Conservation (phyloP, 441 rosid genomes). For the Populus hybrid region DNA sequence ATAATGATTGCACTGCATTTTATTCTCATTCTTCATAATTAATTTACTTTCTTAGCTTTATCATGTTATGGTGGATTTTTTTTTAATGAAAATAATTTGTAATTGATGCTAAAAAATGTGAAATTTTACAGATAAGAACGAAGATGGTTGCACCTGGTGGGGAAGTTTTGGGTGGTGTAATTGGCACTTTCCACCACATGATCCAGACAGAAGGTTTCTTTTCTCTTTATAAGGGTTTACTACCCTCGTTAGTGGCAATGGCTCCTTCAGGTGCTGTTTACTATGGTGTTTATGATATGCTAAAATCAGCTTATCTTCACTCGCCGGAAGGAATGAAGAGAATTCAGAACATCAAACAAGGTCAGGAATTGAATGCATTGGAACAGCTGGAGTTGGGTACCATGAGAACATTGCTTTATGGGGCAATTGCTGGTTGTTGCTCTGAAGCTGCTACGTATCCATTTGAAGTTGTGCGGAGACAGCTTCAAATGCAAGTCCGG, state of each 20-base stretch:
- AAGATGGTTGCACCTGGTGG: conserved; percentile 93
- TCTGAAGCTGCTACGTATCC: conserved; percentile 94
- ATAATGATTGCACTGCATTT: not conserved
- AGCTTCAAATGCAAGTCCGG: conserved; percentile 77
- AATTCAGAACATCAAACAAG: conserved; percentile 59
- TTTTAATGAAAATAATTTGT: not conserved
- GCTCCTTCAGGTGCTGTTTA: conserved; percentile 95
- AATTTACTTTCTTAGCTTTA: not conserved
- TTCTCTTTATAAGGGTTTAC: conserved; percentile 82
- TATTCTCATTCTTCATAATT: not conserved
- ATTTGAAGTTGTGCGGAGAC: conserved; percentile 93
- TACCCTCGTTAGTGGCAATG: conserved; percentile 78
- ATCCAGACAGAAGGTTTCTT: conserved; percentile 79
- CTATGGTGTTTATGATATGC: conserved; percentile 82
- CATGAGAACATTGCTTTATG: conserved; percentile 70
- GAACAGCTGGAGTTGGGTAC: conserved; percentile 84
- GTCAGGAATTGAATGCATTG: conserved; percentile 59
- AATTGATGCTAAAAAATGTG: not conserved
- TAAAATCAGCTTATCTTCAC: conserved; percentile 74
- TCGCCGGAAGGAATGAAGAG: conserved; percentile 80
- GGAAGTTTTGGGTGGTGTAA: conserved; percentile 79
- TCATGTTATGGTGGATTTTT: not conserved
- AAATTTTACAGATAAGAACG: conserved; percentile 61
- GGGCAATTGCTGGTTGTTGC: conserved; percentile 89
- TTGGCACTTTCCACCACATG: conserved; percentile 77